Percentiles rank a stretch among this genome's conserved stretches.
These are phyloP conservation scores for Cynara cardunculus DNA, from an alignment of 129 eudicot species.

Conservation along the genomic window DNA sequence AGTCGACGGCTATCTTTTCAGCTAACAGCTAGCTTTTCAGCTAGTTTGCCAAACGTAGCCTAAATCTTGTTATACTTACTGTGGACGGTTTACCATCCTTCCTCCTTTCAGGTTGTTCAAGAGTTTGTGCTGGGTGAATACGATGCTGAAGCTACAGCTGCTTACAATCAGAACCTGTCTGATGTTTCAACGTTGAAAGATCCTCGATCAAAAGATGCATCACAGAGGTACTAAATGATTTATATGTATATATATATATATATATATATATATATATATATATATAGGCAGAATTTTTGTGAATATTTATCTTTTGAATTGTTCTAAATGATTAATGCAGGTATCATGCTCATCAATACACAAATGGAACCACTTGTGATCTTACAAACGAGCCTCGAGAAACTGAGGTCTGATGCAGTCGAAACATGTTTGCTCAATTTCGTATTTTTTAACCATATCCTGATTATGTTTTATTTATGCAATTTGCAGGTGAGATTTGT, in stretches of 20 bases:
- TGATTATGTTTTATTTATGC: background rate
- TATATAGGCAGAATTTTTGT: background rate
- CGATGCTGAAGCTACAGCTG: conserved; percentile 86
- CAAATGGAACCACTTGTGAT: conserved; percentile 89
- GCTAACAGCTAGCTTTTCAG: no score
- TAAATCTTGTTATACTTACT: background rate
- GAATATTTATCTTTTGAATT: background rate
- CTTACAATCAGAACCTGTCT: conserved; percentile 72
- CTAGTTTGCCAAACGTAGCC: no score
- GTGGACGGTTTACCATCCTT: background rate
- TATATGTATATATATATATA: background rate
- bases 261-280: background rate
- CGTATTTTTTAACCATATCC: background rate
- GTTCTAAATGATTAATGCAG: conserved; percentile 34
- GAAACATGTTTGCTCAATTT: background rate
- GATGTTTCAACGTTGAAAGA: conserved; percentile 82
- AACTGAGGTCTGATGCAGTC: conserved; percentile 61
- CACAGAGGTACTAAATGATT: conserved; percentile 58
- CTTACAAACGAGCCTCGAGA: conserved; percentile 86
- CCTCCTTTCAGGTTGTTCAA: conserved; percentile 55
- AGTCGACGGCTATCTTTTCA: no score
- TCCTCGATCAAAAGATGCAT: conserved; percentile 96
- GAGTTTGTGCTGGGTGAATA: conserved; percentile 81
- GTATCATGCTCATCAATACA: conserved; percentile 90
- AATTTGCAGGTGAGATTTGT: conserved; percentile 84